A percentile compares a stretch with the other conserved stretches of the same genome.
Evolutionary conservation across 768 basidiomycete species (phyloP).

Genomic region (Plicaturopsis crispa): DNA sequence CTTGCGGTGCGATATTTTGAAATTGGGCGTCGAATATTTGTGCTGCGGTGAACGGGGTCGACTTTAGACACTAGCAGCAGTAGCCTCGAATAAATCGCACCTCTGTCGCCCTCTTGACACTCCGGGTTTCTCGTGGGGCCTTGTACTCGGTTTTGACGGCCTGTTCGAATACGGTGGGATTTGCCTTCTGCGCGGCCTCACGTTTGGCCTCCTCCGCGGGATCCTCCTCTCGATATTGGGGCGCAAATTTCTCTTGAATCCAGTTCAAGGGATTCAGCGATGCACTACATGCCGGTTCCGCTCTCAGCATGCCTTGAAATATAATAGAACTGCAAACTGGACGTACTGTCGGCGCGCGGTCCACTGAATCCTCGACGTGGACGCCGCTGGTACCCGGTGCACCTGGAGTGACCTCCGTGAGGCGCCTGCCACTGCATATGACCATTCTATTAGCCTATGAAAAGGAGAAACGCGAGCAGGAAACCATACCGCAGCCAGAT

Average conservation of each 20-base stretch:
- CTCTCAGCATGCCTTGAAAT: slow-evolving; percentile 2
- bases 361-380: slow-evolving; percentile 21
- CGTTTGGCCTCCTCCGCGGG: slow-evolving; percentile 38
- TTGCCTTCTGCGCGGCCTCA: slow-evolving; percentile 35
- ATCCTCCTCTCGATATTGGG: slow-evolving; percentile 36
- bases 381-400: slow-evolving; percentile 5
- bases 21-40: slow-evolving; percentile 86
- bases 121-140: slow-evolving; percentile 9
- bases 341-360: slow-evolving; percentile 40
- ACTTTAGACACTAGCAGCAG: slow-evolving; percentile 1
- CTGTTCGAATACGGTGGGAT: slow-evolving; percentile 43
- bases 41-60: slow-evolving; percentile 61
- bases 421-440: too few relatives aligned
- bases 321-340: slow-evolving; percentile 1
- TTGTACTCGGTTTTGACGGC: slow-evolving; percentile 10
- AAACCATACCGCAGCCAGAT: too few relatives aligned
- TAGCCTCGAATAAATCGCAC: slow-evolving; percentile 18
- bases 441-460: too few relatives aligned
- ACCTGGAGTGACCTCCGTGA: too few relatives aligned
- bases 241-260: slow-evolving; percentile 53
- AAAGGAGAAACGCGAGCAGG: too few relatives aligned
- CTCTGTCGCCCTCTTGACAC: slow-evolving; percentile 19
- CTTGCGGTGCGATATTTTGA: slow-evolving; percentile 92
- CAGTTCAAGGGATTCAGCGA: slow-evolving; percentile 54
- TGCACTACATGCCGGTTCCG: slow-evolving; percentile 40